Base-by-base conservation (phyloP, 2,329 filamentous ascomycete species). In the Epichloe sibirici region DNA sequence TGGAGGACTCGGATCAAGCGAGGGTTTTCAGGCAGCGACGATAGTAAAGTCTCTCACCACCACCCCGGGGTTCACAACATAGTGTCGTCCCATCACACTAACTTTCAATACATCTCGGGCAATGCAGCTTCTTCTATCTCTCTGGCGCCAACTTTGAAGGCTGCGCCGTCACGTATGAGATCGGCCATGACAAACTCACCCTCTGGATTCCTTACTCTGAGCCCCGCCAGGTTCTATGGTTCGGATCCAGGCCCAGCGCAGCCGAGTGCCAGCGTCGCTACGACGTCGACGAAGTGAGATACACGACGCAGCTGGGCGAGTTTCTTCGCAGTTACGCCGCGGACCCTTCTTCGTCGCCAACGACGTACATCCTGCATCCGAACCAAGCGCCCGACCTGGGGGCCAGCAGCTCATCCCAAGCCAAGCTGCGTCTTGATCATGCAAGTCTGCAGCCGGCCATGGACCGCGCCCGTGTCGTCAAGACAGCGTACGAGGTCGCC, bases 401-500 rank as follows among this genome's bases (percentile, higher is more conserved):
- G 31, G 25, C 28, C 31, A 2, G 49, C 21, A 2, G 51, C n/a
- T n/a, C 21, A 23, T 13, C 7, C 23, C 49, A 49, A 17, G 57
- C 21, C 60, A 59, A 51, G 61, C 73, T 49, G 4, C 60, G 61
- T 31, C 67, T 83, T 56, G 74, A 85, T 65, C 66, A 68, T 44
- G 63, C 65, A 13, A 69, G 68, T 9, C 74, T 96, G 9, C 77
- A 78, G 57, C 76, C 77, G 1, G 86, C 87, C 48, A 90, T 96
- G 69, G 85, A 95, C 63, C 77, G 81, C 51, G 84, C 85, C 23
- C 85, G 91, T 35, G 85, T 91, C 2, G 75, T 88, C 67, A 97
- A 97, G 71, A 84, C 87, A 46, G 76, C 79, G n/a, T 88, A 94
- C 64, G 91, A 98, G 65, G 76, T 97, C 50, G 82, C 80, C 4